Conservation (phyloP, 768 basidiomycete genomes). For the Mycena vulgaris region DNA sequence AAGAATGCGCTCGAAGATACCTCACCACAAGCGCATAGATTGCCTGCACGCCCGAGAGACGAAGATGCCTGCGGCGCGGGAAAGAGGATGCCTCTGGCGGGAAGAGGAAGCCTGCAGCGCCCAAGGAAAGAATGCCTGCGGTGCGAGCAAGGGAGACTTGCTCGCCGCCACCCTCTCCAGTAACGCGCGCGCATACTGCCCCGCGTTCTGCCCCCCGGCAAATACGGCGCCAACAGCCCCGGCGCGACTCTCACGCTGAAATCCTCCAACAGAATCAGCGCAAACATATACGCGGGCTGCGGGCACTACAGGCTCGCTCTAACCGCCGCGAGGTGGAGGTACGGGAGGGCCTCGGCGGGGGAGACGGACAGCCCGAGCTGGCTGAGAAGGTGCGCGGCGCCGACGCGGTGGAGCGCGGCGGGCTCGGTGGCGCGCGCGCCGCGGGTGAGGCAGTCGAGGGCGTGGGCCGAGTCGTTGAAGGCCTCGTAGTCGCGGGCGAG, state of each 20-base stretch:
- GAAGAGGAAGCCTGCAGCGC: too few relatives aligned
- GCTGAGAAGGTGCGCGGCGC: constrained; percentile 92
- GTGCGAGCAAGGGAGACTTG: too few relatives aligned
- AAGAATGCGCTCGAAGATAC: too few relatives aligned
- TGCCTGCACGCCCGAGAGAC: too few relatives aligned
- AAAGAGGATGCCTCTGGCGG: too few relatives aligned
- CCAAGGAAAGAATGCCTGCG: too few relatives aligned
- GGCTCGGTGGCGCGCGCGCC: constrained; percentile 79
- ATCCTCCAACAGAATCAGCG: constrained; percentile 88
- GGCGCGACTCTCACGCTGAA: constrained; percentile 69
- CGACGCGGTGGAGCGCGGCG: constrained; percentile 68
- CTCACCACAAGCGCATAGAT: too few relatives aligned
- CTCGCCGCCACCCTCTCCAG: constrained; percentile 90
- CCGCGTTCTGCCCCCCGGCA: constrained; percentile 64
- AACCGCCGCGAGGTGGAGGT: constrained; percentile 69
- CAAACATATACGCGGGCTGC: constrained; percentile 91
- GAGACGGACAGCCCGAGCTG: constrained; percentile 68
- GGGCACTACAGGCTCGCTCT: constrained; percentile 83
- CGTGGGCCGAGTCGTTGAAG: constrained; percentile 80
- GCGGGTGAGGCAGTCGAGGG: constrained; percentile 89
- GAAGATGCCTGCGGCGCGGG: too few relatives aligned
- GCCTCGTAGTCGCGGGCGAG: constrained; percentile 92
- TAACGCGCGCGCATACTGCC: constrained; percentile 77
- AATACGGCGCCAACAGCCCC: constrained; percentile 64
- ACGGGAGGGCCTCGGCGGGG: background rate